These are phyloP conservation scores for Boletales sp. DNA, from an alignment of 768 basidiomycete genomes.

Conservation along the genomic window DNA sequence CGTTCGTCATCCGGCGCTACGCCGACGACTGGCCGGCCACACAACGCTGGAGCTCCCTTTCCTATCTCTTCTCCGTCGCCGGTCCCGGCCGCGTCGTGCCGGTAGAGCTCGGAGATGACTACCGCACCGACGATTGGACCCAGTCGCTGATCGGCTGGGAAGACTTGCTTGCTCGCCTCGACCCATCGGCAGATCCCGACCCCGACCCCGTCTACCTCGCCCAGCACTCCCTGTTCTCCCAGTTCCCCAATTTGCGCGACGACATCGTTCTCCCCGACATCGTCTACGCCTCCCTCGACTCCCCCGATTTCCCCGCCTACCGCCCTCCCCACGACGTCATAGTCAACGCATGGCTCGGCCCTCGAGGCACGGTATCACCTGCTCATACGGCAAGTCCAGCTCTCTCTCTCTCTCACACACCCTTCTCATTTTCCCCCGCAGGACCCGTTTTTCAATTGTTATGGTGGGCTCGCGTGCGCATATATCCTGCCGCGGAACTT, in stretches of 20 bases:
- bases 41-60: constrained; percentile 61
- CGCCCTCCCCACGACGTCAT: constrained; percentile 61
- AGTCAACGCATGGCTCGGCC: constrained; percentile 82
- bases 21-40: constrained; percentile 78
- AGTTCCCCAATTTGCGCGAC: constrained; percentile 72
- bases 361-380: constrained; percentile 74
- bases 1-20: constrained; percentile 73
- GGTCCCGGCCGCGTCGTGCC: constrained; percentile 87
- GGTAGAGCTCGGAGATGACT: constrained; percentile 85
- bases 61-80: constrained; percentile 66
- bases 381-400: constrained; percentile 70
- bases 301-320: constrained; percentile 50
- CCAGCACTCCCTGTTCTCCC: constrained; percentile 80
- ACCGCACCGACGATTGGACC: constrained; percentile 76
- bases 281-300: constrained; percentile 60
- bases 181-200: constrained; percentile 17
- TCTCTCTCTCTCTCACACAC: constrained; percentile 23
- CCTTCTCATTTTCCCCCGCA: constrained; percentile 28
- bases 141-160: constrained; percentile 80
- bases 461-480: constrained; percentile 47
- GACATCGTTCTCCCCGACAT: constrained; percentile 90
- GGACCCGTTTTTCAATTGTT: constrained; percentile 95
- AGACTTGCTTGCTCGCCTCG: constrained; percentile 56
- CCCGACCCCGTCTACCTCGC: constrained; percentile 69
- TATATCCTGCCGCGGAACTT: not conserved